phyloP scores from a whole-genome alignment of 2,329 filamentous ascomycete species.

The Thermomyces lanuginosus region DNA sequence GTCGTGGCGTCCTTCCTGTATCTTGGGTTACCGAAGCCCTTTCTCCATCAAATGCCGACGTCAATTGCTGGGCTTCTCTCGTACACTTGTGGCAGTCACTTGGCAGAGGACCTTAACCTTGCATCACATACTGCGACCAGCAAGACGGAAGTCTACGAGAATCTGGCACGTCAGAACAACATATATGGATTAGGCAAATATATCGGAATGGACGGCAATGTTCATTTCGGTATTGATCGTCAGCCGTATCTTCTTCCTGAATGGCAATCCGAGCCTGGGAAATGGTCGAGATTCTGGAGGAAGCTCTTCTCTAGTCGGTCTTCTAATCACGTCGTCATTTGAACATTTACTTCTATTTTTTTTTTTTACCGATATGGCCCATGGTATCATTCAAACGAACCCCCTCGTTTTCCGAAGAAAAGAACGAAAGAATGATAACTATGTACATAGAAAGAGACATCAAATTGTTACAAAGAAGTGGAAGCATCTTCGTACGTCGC shows the following conservation, averaged over 20 bases:
- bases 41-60: conserved; percentile 37
- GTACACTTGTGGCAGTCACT: conserved; percentile 33
- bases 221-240: conserved; percentile 37
- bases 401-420: too few species aligned
- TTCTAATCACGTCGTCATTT: too few species aligned
- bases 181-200: conserved; percentile 36
- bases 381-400: too few species aligned
- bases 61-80: conserved; percentile 34
- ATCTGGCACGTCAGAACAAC: conserved; percentile 4
- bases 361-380: too few species aligned
- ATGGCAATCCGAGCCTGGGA: background rate
- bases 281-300: background rate
- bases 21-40: conserved; percentile 20
- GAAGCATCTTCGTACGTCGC: too few species aligned
- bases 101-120: conserved; percentile 21
- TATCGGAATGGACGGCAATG: conserved; percentile 31
- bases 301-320: background rate
- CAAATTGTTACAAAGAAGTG: too few species aligned
- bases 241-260: conserved; percentile 24
- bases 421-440: too few species aligned
- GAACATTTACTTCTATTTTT: too few species aligned
- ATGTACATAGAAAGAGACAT: too few species aligned
- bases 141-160: background rate
- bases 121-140: conserved; percentile 1
- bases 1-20: conserved; percentile 32